A percentile compares a stretch with the other conserved stretches of the same genome.
These are phyloP conservation scores for Rhizoclosmatium sp. DNA, from an alignment of 192 early-diverging fungal genomes.

Conservation along the genomic window DNA sequence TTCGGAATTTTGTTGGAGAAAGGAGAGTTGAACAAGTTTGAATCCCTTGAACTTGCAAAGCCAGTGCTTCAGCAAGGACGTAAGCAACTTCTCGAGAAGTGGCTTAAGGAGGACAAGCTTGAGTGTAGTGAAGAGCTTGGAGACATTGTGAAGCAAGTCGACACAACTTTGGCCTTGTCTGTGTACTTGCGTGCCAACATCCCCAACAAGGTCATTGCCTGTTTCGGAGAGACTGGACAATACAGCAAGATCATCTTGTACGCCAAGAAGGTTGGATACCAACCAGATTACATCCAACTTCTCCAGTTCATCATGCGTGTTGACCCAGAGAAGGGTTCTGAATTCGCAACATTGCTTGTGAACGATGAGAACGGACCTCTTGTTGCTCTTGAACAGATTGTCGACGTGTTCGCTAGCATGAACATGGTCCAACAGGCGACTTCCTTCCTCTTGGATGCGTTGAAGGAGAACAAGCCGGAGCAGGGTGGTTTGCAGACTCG, in stretches of 20 bases:
- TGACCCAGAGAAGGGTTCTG: constrained; percentile 92
- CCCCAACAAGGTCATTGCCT: constrained; percentile 92
- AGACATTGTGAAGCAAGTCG: constrained; percentile 93
- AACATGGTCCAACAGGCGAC: constrained; percentile 98
- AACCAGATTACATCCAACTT: constrained; percentile 89
- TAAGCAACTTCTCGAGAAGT: constrained; percentile 95
- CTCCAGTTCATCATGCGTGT: constrained; percentile 90
- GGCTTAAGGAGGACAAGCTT: constrained; percentile 99
- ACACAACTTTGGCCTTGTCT: constrained; percentile 89
- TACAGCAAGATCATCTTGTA: constrained; percentile 97
- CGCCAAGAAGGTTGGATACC: constrained; percentile 92
- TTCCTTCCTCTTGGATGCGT: constrained; percentile 93
- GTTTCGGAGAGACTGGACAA: constrained; percentile 96
- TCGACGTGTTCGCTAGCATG: constrained; percentile 90
- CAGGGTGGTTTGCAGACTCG: constrained; percentile 93
- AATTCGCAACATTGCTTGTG: constrained; percentile 89
- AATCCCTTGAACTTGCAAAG: constrained; percentile 91
- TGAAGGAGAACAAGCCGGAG: constrained; percentile 92
- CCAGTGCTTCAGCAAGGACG: constrained; percentile 90
- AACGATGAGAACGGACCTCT: constrained; percentile 85
- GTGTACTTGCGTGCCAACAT: constrained; percentile 95
- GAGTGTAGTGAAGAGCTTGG: constrained; percentile 98
- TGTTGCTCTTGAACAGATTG: constrained; percentile 87
- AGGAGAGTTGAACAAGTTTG: constrained; percentile 92
- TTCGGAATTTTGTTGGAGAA: constrained; percentile 96